Evolutionary conservation across 805 yeast species (phyloP).

Genomic region (Candida broadrunensis): DNA sequence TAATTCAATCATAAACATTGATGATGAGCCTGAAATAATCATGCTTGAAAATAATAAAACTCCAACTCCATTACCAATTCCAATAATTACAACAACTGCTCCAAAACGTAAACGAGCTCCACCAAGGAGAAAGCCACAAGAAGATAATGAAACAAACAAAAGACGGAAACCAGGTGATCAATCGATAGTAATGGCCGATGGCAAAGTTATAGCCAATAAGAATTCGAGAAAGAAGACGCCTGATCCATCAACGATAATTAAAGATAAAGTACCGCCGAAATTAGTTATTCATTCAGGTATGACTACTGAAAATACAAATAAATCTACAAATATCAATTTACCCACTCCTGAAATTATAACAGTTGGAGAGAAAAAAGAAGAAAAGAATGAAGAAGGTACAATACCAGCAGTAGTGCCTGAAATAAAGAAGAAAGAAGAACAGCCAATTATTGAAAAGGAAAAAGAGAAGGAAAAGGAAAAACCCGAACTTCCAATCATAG

Average conservation of each 20-base stretch:
- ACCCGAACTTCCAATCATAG: slow-evolving; percentile 45
- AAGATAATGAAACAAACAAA: slow-evolving; percentile 3
- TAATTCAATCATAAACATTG: slow-evolving; percentile 37
- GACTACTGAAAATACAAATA: neutral
- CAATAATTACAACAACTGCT: slow-evolving; percentile 4
- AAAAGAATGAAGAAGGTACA: slow-evolving; percentile 1
- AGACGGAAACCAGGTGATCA: slow-evolving; percentile 2
- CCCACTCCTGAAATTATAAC: neutral
- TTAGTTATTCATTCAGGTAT: neutral
- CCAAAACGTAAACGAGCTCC: slow-evolving; percentile 15
- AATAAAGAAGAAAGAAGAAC: slow-evolving; percentile 9
- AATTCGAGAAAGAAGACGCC: neutral
- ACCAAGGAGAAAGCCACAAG: slow-evolving; percentile 7
- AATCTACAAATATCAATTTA: neutral
- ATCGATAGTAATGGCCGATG: no score
- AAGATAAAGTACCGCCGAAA: slow-evolving; percentile 1
- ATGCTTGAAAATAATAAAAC: neutral
- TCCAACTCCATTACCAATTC: slow-evolving; percentile 7
- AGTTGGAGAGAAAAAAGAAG: slow-evolving; percentile 8
- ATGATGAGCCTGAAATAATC: slow-evolving; percentile 20
- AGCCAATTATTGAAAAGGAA: slow-evolving; percentile 4
- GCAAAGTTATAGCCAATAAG: neutral
- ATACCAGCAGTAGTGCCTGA: neutral
- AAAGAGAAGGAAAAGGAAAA: slow-evolving; percentile 18
- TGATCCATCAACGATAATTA: neutral